phyloP scores from a whole-genome alignment of 768 basidiomycete genomes.

The Boletus fagicola region DNA sequence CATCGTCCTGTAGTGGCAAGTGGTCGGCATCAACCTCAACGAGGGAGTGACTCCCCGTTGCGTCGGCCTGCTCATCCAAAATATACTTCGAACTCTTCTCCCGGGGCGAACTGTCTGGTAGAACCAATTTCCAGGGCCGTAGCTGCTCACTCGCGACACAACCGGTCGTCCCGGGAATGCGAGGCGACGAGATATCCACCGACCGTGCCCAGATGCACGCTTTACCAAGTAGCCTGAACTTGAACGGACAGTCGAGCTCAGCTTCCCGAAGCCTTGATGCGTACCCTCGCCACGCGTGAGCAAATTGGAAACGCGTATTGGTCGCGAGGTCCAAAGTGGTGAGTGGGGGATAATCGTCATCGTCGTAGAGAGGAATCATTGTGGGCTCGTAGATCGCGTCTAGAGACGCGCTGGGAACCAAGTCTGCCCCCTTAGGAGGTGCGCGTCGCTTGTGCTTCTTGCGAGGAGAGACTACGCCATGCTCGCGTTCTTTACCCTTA shows the following conservation, averaged over 20 bases:
- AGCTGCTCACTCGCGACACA: conserved; percentile 9
- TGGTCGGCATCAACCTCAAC: not conserved
- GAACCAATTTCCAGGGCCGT: conserved; percentile 18
- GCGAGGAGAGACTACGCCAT: not conserved
- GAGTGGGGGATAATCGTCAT: conserved; percentile 19
- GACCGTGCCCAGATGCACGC: conserved; percentile 6
- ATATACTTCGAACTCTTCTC: not conserved
- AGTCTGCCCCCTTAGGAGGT: not conserved
- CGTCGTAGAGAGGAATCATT: conserved; percentile 16
- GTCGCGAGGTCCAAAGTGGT: conserved; percentile 11
- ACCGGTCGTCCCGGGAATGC: conserved; percentile 7
- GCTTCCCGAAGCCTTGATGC: conserved; percentile 12
- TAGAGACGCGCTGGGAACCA: not conserved
- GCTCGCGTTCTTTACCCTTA: conserved; percentile 28
- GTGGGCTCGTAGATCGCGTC: conserved; percentile 14
- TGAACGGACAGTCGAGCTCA: conserved; percentile 6
- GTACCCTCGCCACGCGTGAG: conserved; percentile 17
- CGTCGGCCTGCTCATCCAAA: not conserved
- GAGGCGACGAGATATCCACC: not conserved
- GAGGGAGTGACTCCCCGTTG: not conserved
- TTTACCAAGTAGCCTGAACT: not conserved
- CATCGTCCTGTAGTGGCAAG: not conserved
- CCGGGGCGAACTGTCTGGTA: not conserved
- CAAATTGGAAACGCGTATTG: conserved; percentile 28
- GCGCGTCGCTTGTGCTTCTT: not conserved